Conservation (phyloP, 2,329 filamentous ascomycete species). For the Colletotrichum gigasporum region DNA sequence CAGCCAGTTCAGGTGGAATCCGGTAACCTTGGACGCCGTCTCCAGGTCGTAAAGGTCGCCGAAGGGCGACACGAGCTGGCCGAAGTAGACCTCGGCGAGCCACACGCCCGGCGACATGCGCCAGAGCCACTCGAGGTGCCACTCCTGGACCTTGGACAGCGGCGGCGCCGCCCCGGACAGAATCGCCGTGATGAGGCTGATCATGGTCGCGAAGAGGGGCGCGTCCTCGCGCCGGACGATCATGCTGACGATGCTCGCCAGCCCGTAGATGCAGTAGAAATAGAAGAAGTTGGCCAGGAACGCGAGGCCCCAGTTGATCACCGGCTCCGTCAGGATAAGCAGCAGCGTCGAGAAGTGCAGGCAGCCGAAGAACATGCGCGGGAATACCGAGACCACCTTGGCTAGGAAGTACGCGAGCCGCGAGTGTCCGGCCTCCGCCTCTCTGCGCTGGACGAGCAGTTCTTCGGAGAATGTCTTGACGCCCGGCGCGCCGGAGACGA, state of each 20-base stretch:
- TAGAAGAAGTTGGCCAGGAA: conserved; percentile 63
- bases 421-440: conserved; percentile 66
- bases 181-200: conserved; percentile 62
- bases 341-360: conserved; percentile 65
- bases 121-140: conserved; percentile 67
- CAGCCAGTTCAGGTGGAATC: conserved; percentile 56
- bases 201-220: conserved; percentile 64
- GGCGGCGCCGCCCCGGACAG: conserved; percentile 63
- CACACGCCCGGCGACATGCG: conserved; percentile 62
- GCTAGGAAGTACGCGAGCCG: conserved; percentile 65
- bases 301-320: conserved; percentile 58
- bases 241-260: conserved; percentile 63
- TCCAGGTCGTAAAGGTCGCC: conserved; percentile 61
- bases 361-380: conserved; percentile 59
- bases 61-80: conserved; percentile 58
- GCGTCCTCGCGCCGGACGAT: conserved; percentile 64
- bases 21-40: conserved; percentile 50
- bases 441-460: conserved; percentile 62
- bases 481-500: conserved; percentile 62
- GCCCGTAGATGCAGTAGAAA: conserved; percentile 67
- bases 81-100: conserved; percentile 66
- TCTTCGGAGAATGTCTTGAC: conserved; percentile 67
- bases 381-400: conserved; percentile 61
- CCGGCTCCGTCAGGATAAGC: conserved; percentile 57
- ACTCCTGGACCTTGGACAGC: conserved; percentile 56